Evolutionary conservation across 345 rosid species (phyloP).

Genomic region (Boechera stricta): DNA sequence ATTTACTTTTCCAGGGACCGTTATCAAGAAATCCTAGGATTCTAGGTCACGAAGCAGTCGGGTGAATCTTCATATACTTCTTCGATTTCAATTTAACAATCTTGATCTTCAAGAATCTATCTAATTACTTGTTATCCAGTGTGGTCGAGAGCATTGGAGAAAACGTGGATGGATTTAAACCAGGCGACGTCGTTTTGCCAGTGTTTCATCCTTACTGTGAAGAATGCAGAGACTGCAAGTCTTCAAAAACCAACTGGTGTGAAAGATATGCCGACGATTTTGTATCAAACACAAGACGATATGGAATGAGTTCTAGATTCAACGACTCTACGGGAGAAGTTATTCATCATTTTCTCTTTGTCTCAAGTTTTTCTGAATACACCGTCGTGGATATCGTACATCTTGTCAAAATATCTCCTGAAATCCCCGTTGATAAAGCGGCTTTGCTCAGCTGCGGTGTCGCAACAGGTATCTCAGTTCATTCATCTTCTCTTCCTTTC

Average conservation of each 20-base stretch:
- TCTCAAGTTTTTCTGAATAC: slow-evolving; percentile 76
- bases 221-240: slow-evolving; percentile 62
- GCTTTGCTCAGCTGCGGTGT: slow-evolving; percentile 71
- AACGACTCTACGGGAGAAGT: slow-evolving; percentile 58
- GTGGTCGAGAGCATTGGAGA: slow-evolving; percentile 82
- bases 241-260: slow-evolving; percentile 62
- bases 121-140: slow-evolving; percentile 36
- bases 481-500: background rate
- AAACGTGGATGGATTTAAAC: slow-evolving; percentile 55
- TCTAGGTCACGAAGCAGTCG: slow-evolving; percentile 79
- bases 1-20: slow-evolving; percentile 50
- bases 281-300: slow-evolving; percentile 50
- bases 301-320: slow-evolving; percentile 58
- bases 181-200: slow-evolving; percentile 69
- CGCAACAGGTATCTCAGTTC: slow-evolving; percentile 52
- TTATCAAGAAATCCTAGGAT: slow-evolving; percentile 57
- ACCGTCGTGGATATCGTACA: slow-evolving; percentile 69
- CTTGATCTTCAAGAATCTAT: slow-evolving; percentile 3
- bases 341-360: slow-evolving; percentile 55
- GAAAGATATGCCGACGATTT: slow-evolving; percentile 15
- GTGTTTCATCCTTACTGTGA: slow-evolving; percentile 61
- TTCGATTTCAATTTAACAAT: background rate
- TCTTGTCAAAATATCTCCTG: slow-evolving; percentile 53
- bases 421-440: slow-evolving; percentile 56
- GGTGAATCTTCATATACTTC: slow-evolving; percentile 47